Base-by-base conservation (phyloP, 176 grass and related monocot species). In the Rhynchospora pubera region DNA sequence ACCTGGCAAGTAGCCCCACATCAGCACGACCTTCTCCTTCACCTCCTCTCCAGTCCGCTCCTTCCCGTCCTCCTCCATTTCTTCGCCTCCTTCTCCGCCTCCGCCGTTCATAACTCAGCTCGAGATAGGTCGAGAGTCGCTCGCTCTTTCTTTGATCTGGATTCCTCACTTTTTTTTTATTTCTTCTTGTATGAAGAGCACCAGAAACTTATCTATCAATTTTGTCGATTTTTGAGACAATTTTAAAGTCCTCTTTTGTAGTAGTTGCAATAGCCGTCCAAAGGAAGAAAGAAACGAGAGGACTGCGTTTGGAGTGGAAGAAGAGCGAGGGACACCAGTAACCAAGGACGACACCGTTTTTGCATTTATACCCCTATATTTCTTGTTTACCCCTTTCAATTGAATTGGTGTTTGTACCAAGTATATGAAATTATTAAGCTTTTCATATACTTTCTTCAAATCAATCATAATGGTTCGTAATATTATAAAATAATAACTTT, bases 1-100 rank as follows among this genome's bases (percentile, higher is more conserved):
- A 5, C 97, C 97, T 7, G 97, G 96, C 15, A 99, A 91, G 88
- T 99, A 96, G 3, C 97, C 97, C 97, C 97, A 99, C 93, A 99
- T 99, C 65, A 99, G 84, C 75, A 96, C 87, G 19, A 90, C 78
- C 86, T 88, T 89, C 84, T 90, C 93, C 86, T 82, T 95, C 51
- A 26, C 62, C 58, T 51, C 0, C 1, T 26, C 82, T 83, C 57
- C 58, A 68, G 60, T 84, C 67, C 50, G 80, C 81, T 88, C 78
- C 82, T 81, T 84, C 34, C 88, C 93, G 82, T 87, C 87, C 87
- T 85, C 87, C 66, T 69, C 85, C 78, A 69, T 81, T 47, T 82
- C 89, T 26, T 81, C 86, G 0, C 81, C 87, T 34, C 82, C 84
- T 46, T 69, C 79, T 51, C 65, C 42, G 30, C 80, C 52, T 18